A percentile compares a stretch with the other conserved stretches of the same genome.
Conservation (phyloP, 257 asterid genomes). For the Prunella vulgaris region DNA sequence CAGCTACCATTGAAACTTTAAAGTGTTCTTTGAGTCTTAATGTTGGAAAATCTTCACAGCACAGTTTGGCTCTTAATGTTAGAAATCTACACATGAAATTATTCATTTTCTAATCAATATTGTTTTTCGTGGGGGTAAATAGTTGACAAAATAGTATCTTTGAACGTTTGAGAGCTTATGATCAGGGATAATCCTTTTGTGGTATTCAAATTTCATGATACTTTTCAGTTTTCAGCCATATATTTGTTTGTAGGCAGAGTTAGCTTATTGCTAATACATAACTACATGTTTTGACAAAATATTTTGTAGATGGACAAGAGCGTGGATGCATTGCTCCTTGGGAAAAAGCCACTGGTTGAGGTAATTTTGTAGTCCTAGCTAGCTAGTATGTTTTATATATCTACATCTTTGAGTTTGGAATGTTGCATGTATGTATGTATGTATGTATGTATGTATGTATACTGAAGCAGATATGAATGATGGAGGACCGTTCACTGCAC, state of each 20-base stretch:
- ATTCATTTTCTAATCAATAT: not conserved
- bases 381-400: conserved; percentile 2
- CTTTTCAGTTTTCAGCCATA: not conserved
- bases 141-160: not conserved
- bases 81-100: not conserved
- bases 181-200: not conserved
- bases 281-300: not conserved
- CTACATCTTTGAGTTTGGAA: not conserved
- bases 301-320: conserved; percentile 51
- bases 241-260: not conserved
- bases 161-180: not conserved
- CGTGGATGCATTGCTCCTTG: conserved; percentile 61
- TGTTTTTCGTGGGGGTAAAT: not conserved
- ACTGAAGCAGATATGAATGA: not conserved
- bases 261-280: not conserved
- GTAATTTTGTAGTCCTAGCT: conserved; percentile 24
- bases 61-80: not conserved
- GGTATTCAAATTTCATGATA: not conserved
- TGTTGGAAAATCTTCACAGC: too few relatives aligned
- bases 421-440: too few relatives aligned
- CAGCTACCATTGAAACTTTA: too few relatives aligned
- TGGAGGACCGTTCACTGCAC: not conserved
- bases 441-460: not conserved
- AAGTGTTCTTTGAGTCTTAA: too few relatives aligned
- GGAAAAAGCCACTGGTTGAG: conserved; percentile 66